Conservation (phyloP, 176 grass and related monocot species). For the Oryza coarctata region DNA sequence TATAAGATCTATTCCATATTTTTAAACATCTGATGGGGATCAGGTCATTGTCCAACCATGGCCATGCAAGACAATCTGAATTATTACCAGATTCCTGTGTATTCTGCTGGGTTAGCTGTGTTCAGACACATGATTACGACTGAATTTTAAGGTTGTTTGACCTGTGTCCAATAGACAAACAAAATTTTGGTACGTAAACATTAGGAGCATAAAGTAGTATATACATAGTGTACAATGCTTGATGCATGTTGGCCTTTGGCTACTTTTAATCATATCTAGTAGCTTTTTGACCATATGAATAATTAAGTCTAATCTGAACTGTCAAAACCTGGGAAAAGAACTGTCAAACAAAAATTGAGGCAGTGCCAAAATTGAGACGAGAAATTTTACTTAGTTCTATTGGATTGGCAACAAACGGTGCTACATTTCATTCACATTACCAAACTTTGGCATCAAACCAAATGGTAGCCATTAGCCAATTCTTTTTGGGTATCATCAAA, state of each 20-base stretch:
- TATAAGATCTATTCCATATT: neutral
- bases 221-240: neutral
- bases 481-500: neutral
- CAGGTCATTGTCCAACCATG: neutral
- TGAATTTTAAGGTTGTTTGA: neutral
- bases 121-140: neutral
- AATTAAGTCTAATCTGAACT: neutral
- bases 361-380: neutral
- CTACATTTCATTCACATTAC: neutral
- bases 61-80: conserved; percentile 8
- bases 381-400: neutral
- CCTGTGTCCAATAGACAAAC: neutral
- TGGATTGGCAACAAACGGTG: neutral
- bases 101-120: neutral
- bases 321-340: neutral
- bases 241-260: neutral
- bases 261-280: neutral
- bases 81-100: neutral
- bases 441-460: neutral
- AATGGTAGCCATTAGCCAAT: neutral
- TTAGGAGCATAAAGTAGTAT: neutral
- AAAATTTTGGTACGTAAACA: neutral
- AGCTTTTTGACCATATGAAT: neutral
- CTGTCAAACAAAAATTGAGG: neutral
- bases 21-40: neutral